Conservation (phyloP, 768 basidiomycete species). For the Trametes cinnabarina region DNA sequence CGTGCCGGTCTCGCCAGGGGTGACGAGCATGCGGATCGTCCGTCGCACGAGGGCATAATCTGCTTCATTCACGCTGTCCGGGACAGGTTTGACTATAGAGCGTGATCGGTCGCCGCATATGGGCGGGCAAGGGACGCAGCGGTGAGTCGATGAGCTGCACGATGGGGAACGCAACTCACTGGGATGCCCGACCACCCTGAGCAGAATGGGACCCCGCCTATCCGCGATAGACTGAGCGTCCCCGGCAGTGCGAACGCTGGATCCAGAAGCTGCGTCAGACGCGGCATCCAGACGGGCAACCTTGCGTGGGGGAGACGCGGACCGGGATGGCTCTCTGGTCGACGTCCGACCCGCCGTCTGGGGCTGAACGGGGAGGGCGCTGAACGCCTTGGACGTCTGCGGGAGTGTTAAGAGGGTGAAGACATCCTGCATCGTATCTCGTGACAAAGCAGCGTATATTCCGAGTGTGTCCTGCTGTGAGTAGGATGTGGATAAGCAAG, state of each 20-base stretch:
- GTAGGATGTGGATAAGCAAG: no score
- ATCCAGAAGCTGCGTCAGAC: conserved; percentile 67
- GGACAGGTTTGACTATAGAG: conserved; percentile 16
- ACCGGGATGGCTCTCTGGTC: conserved; percentile 36
- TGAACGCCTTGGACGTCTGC: conserved; percentile 24
- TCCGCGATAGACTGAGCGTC: conserved; percentile 16
- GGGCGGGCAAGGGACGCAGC: no score
- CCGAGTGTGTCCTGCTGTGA: no score
- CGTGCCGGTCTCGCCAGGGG: conserved; percentile 31
- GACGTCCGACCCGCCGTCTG: background rate
- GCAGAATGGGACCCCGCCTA: conserved; percentile 39
- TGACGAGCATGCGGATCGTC: conserved; percentile 36
- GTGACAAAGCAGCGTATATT: no score
- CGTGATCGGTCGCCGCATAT: no score
- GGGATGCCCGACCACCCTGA: conserved; percentile 46
- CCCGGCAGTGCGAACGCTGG: conserved; percentile 40
- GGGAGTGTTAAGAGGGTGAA: conserved; percentile 27
- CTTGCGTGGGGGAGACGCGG: conserved; percentile 64
- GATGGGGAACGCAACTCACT: conserved; percentile 21
- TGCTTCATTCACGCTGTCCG: conserved; percentile 17
- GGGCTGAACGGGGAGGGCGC: conserved; percentile 14
- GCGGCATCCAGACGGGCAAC: conserved; percentile 62
- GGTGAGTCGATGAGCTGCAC: no score
- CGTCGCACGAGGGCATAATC: conserved; percentile 38
- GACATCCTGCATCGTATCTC: conserved; percentile 28